Evolutionary conservation across 176 grass and related monocot genomes (phyloP).

Genomic region (Eremochloa ophiuroides): DNA sequence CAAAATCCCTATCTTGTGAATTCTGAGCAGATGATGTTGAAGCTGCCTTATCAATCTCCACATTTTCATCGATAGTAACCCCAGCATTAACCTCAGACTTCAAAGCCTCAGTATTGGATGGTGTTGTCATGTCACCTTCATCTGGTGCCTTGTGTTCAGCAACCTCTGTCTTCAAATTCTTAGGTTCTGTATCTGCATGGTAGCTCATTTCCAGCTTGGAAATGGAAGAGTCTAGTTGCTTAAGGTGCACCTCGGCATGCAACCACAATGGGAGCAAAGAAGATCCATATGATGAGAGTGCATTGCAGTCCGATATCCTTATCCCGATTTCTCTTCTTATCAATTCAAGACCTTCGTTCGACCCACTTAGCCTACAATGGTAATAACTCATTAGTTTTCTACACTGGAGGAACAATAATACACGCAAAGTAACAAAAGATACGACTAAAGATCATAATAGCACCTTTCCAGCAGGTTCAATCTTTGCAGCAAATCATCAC

Average conservation of each 20-base stretch:
- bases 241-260: conserved; percentile 75
- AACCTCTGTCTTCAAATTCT: conserved; percentile 13
- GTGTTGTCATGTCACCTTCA: conserved; percentile 25
- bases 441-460: conserved; percentile 25
- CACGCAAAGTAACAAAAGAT: conserved; percentile 16
- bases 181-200: conserved; percentile 27
- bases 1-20: conserved; percentile 21
- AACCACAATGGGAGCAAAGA: conserved; percentile 94
- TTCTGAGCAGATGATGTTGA: conserved; percentile 21
- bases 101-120: conserved; percentile 26
- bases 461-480: conserved; percentile 64
- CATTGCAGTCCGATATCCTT: conserved; percentile 78
- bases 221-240: conserved; percentile 70
- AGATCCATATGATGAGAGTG: conserved; percentile 70
- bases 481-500: conserved; percentile 74
- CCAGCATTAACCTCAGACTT: conserved; percentile 23
- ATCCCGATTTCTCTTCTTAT: conserved; percentile 73
- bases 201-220: conserved; percentile 52
- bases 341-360: conserved; percentile 42
- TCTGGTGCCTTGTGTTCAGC: conserved; percentile 27
- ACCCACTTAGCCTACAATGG: conserved; percentile 32
- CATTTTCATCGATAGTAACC: conserved; percentile 31
- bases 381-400: conserved; percentile 7
- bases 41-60: conserved; percentile 19
- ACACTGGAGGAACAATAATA: conserved; percentile 7